Conservation (phyloP, 2,329 filamentous ascomycete species). For the Fusarium sterilihyphosum region DNA sequence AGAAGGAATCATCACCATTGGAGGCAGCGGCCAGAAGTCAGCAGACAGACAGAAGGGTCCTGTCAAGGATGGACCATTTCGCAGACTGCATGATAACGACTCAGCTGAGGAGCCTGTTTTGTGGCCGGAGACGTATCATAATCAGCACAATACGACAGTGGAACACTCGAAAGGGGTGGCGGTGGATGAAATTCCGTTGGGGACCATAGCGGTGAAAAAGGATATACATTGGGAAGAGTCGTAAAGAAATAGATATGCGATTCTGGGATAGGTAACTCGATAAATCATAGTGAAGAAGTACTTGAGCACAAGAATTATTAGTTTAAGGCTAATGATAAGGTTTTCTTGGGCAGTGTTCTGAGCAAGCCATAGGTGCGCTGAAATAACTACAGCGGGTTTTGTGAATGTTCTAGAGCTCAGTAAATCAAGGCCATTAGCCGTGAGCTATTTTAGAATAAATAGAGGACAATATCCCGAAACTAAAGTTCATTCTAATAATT, state of each 20-base stretch:
- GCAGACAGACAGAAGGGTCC: not conserved
- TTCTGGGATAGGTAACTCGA: too few species aligned
- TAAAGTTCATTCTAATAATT: too few species aligned
- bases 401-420: fast-evolving
- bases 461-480: fast-evolving
- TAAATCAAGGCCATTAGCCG: fast-evolving
- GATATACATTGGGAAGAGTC: not conserved
- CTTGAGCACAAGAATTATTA: too few species aligned
- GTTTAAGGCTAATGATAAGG: too few species aligned
- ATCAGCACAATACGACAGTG: not conserved
- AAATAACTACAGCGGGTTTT: too few species aligned
- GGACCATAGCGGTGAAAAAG: not conserved
- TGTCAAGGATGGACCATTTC: not conserved
- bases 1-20: not conserved
- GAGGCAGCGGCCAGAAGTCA: not conserved
- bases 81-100: not conserved
- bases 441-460: fast-evolving
- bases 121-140: constrained; percentile 2
- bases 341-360: too few species aligned
- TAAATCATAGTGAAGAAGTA: fast-evolving
- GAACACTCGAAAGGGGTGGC: not conserved
- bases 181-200: not conserved
- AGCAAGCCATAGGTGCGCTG: fast-evolving
- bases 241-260: fast-evolving
- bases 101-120: constrained; percentile 6